Evolutionary conservation across 129 eudicot genomes (phyloP), one percentile per base, ranked within the genome.

Genomic region (Flaveria ramosissima): DNA sequence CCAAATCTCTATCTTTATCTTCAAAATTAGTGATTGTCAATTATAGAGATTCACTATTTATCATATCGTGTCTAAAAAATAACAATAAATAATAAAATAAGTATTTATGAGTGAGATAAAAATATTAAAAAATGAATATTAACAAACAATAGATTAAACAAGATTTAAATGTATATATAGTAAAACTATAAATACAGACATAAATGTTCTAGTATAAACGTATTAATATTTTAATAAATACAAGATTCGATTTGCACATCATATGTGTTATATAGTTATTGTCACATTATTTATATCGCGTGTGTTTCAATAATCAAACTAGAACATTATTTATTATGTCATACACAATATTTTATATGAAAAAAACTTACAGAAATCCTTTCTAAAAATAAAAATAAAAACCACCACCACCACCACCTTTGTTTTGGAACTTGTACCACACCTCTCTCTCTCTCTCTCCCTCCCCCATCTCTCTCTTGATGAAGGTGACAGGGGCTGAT

Each of bases 401-500:
- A 74, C 79, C 74, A 65, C 78, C 79, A 26, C 27, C 27, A 24
- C 30, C 84, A 73, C 77, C 86, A 83, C 77, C 79, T 73, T 78
- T 68, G 73, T 78, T 83, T 78, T 83, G 86, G 86, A 66, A 83
- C 77, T 78, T 78, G 83, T 26, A 73, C 86, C 68, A 36, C 20
- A 10, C 51, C 81, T 71, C 62, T 59, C 71, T 63, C 78, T 27
- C 76, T 77, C 59, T 21, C 67, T n/a, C 6, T n/a, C 74, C 47
- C 73, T 16, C 68, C 11, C 56, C 14, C 13, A 45, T 32, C 78
- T 75, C 26, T 47, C 65, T 24, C 36, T 60, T 17, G 5, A 61
- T 82, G 89, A 85, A 82, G 89, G 76, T 81, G 79, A 76, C 76
- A 48, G 24, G 79, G 27, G 78, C 27, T 27, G 88, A 82, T 26